Base-by-base conservation (phyloP, 352 stramenopile species). In the Saprolegnia parasitica region DNA sequence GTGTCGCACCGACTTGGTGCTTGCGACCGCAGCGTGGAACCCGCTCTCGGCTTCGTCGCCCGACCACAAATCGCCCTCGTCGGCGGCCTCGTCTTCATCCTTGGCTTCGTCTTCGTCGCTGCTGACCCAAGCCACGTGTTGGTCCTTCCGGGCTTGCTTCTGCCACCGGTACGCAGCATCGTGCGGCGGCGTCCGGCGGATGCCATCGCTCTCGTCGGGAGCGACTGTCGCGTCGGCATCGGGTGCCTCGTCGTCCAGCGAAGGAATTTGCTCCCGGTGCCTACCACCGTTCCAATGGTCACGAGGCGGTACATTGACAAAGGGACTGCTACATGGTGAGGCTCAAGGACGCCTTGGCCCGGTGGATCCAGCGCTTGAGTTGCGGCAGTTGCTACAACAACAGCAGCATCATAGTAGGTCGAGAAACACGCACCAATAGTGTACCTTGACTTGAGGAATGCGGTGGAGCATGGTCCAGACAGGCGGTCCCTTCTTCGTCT, bases 301-400 rank as follows among this genome's bases (percentile, higher is more conserved):
- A 52, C 21, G 46, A n/a, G n/a, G n/a, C n/a, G n/a, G n/a, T n/a
- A n/a, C n/a, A n/a, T n/a, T n/a, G n/a, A n/a, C n/a, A n/a, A n/a
- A n/a, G n/a, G n/a, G n/a, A n/a, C n/a, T 35, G 40, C 11, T 68
- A 68, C 62, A 55, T 35, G 11, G 63, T 70, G 42, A 39, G 37
- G 49, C 29, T 32, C 3, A 70, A 23, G 16, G 63, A 55, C 18
- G 29, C 42, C 39, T 61, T 58, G 3, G 63, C 35, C 18, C 63
- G 63, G 6, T 70, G 63, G 39, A 70, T 70, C 63, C 63, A 70
- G 8, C 63, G 63, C n/a, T 61, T 20, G n/a, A 70, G 42, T 62
- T 70, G 63, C 21, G 63, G 63, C 15, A 70, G 45, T 45, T 61
- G 55, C 63, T 70, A 70, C 24, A 62, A 23, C 20, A 35, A 35